Evolutionary conservation across 2,329 filamentous ascomycete species (phyloP).

Genomic region (Aspergillus fijiensis): DNA sequence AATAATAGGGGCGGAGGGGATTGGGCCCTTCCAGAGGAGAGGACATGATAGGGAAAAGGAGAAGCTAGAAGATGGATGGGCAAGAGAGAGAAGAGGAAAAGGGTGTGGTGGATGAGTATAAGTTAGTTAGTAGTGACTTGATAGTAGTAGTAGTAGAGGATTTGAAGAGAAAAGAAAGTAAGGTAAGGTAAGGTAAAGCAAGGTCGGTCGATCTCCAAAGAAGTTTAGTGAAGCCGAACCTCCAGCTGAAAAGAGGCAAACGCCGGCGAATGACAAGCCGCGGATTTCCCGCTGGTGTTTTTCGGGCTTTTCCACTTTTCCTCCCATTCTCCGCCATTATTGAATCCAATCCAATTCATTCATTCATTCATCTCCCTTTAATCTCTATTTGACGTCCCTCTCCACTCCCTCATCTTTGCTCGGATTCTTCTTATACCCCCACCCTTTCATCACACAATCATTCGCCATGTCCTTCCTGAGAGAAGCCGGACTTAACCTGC

Average conservation of each 20-base stretch:
- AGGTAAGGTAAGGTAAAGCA: constrained; percentile 4
- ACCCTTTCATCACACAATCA: background rate
- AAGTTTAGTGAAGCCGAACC: background rate
- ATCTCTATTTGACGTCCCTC: background rate
- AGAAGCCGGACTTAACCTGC: constrained; percentile 34
- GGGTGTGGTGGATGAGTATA: background rate
- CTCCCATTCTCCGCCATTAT: background rate
- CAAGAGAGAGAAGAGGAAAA: constrained; percentile 5
- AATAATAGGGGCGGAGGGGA: constrained; percentile 61
- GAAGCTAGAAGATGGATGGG: background rate
- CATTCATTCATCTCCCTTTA: background rate
- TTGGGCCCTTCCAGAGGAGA: constrained; percentile 54
- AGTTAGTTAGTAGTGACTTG: background rate
- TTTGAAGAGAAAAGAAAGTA: constrained; percentile 5
- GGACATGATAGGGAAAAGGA: constrained; percentile 37
- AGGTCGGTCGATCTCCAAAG: background rate
- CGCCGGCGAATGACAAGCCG: constrained; percentile 14
- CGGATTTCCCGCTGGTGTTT: constrained; percentile 26
- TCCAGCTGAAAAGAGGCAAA: constrained; percentile 3
- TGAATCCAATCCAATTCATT: background rate
- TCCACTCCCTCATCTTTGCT: background rate
- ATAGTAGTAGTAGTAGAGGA: background rate
- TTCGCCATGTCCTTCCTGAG: constrained; percentile 35
- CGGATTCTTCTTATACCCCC: background rate
- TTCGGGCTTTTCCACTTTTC: constrained; percentile 18